Evolutionary conservation across 2,329 filamentous ascomycete genomes (phyloP).

Genomic region (Pezicula neosporulosa): DNA sequence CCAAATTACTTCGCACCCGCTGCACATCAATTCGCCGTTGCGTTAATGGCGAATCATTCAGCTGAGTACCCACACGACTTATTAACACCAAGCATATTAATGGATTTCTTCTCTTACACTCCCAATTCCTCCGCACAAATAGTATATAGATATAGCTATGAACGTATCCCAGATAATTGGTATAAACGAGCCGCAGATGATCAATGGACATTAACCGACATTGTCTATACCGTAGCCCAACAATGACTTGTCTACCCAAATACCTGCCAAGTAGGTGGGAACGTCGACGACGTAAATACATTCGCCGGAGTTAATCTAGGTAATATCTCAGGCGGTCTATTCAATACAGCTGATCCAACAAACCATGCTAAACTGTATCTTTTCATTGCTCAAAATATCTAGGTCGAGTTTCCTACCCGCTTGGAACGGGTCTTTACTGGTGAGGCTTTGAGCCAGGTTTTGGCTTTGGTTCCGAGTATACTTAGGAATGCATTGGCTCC

Average conservation of each 20-base stretch:
- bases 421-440: constrained; percentile 11
- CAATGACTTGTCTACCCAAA: neutral
- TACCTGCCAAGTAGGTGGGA: constrained; percentile 39
- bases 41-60: constrained; percentile 25
- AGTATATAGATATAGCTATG: neutral
- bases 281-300: constrained; percentile 44
- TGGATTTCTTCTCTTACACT: constrained; percentile 10
- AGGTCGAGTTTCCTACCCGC: constrained; percentile 10
- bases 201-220: neutral
- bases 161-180: neutral
- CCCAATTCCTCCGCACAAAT: constrained; percentile 1
- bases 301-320: constrained; percentile 42
- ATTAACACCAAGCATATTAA: constrained; percentile 9
- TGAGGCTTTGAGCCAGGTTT: neutral
- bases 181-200: neutral
- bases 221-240: neutral
- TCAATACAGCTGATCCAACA: constrained; percentile 9
- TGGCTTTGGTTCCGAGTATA: constrained; percentile 7
- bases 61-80: constrained; percentile 11
- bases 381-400: constrained; percentile 10
- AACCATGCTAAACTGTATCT: constrained; percentile 10
- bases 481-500: constrained; percentile 8
- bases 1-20: constrained; percentile 28
- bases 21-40: constrained; percentile 24
- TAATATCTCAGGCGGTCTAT: constrained; percentile 18